Base-by-base conservation (phyloP, 495 filamentous ascomycete species). In the Annulohypoxylon nitens region DNA sequence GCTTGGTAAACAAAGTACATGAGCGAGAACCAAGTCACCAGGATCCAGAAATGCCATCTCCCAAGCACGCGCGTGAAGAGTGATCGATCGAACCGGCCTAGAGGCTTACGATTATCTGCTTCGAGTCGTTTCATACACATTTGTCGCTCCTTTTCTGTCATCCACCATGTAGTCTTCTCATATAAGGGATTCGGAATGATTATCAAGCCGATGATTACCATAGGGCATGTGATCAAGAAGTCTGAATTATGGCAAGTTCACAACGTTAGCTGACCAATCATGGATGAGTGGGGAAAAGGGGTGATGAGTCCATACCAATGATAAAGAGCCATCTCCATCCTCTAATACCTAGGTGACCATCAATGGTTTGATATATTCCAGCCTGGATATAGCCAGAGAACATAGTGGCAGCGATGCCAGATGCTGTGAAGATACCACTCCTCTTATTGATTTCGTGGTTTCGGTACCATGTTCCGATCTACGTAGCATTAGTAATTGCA, bases 401-500 rank as follows among this genome's bases (percentile, higher is more conserved):
- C 75, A 80, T 78, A 4, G 73, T 74, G 2, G 73, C 78, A 5
- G 74, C 60, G 4, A 74, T 74, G 0, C 68, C 71, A 4, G 75
- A 72, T 30, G 78, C 74, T 18, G 67, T 78, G 36, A 79, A 80
- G 9, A 80, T 63, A 7, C 73, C 73, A n/a, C 66, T 60, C 18
- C 78, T 74, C 36, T 76, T 57, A 1, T 65, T 70, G 36, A 83
- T 81, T 60, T 84, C 82, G 50, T 82, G 77, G 39, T 78, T 73
- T 10, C 79, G 76, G 67, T 84, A 84, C 82, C 80, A 81, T 20
- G 78, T 64, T 26, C 80, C 80, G 14, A 81, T 64, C 50, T 67
- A n/a, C 18, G 23, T 16, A 1, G 20, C 20, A 34, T 59, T 41
- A 59, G 20, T 41, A 6, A 12, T 11, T 59, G 16, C 23, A 23